Evolutionary conservation across 805 yeast genomes (phyloP), one percentile per base, ranked within the genome.

Genomic region (Candida parachauliodes): DNA sequence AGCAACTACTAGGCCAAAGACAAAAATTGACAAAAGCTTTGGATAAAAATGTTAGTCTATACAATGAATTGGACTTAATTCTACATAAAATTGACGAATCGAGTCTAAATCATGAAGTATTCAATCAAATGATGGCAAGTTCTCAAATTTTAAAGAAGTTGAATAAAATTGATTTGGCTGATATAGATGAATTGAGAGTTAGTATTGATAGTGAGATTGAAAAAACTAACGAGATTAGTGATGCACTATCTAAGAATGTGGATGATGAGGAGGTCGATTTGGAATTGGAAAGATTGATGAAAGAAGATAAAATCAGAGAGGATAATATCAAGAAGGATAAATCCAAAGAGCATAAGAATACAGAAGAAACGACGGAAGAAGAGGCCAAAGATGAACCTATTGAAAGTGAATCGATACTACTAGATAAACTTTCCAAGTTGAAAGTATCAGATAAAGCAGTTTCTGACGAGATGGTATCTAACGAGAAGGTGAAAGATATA

Each of bases 61-160:
- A 48, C 14, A 34, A 37, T 12, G 59, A 62, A 30, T 45, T 68
- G 24, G 38, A 38, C 1, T 30, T 42, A 11, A 47, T 65, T 2
- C 35, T 65, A 22, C 34, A 44, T 18, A 63, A 62, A 43, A 64
- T 68, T 12, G 55, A 66, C 43, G 67, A 68, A 11, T 63, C 70
- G 2, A 50, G 49, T 20, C 38, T 54, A 12, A 66, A 65, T 40
- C 40, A 47, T 1, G 43, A 46, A 14, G 39, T 63, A 4, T 50
- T 48, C 34, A 44, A 50, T 12, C 56, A 61, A 11, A 47, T 67
- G 38, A 43, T 47, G 14, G 44, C 51, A 5, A 55, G 68, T 11
- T 39, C 60, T 3, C 36, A 40, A 2, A 51, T 54, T 5, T 54
- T 68, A 41, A 41, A 51, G 12, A 43, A 45, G 15, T 45, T 65